Percentiles rank a stretch among this genome's conserved stretches.
phyloP scores from a whole-genome alignment of 2,329 filamentous ascomycete genomes.

The Chaetomiaceae sp. region DNA sequence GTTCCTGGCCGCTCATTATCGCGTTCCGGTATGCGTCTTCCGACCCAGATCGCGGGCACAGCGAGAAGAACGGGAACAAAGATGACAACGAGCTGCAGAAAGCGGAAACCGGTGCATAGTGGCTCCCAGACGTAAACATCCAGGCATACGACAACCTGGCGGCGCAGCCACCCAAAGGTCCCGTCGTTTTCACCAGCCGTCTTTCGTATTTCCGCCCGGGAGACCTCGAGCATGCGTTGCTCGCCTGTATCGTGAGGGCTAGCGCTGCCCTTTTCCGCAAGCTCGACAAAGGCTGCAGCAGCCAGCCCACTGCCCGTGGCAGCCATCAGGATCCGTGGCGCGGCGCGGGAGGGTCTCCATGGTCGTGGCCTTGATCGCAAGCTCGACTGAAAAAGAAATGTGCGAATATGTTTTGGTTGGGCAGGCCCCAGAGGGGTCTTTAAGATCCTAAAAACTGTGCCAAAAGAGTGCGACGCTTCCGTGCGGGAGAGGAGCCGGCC shows the following conservation, averaged over 20 bases:
- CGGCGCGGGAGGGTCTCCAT: conserved; percentile 15
- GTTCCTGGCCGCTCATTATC: conserved; percentile 77
- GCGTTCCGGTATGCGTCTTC: conserved; percentile 54
- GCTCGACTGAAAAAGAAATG: conserved; percentile 2
- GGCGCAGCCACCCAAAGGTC: conserved; percentile 53
- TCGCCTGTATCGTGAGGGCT: conserved; percentile 62
- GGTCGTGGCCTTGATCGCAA: conserved; percentile 2
- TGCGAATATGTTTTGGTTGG: background rate
- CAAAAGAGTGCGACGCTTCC: conserved; percentile 8
- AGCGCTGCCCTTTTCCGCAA: conserved; percentile 51
- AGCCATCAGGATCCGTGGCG: conserved; percentile 14
- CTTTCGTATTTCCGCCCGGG: conserved; percentile 70
- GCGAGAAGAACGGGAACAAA: conserved; percentile 85
- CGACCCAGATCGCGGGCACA: conserved; percentile 78
- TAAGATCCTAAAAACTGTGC: background rate
- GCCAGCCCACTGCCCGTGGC: conserved; percentile 41
- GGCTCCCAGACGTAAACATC: conserved; percentile 79
- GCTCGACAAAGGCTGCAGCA: conserved; percentile 52
- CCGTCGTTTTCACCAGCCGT: conserved; percentile 57
- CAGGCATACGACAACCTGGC: conserved; percentile 59
- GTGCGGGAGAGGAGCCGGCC: conserved; percentile 21
- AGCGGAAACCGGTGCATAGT: conserved; percentile 78
- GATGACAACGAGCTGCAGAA: conserved; percentile 78
- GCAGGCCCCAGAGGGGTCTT: background rate
- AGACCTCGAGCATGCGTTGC: conserved; percentile 79